A percentile compares a stretch with the other conserved stretches of the same genome.
phyloP scores from a whole-genome alignment of 495 filamentous ascomycete species.

The Cladorrhinum samala region DNA sequence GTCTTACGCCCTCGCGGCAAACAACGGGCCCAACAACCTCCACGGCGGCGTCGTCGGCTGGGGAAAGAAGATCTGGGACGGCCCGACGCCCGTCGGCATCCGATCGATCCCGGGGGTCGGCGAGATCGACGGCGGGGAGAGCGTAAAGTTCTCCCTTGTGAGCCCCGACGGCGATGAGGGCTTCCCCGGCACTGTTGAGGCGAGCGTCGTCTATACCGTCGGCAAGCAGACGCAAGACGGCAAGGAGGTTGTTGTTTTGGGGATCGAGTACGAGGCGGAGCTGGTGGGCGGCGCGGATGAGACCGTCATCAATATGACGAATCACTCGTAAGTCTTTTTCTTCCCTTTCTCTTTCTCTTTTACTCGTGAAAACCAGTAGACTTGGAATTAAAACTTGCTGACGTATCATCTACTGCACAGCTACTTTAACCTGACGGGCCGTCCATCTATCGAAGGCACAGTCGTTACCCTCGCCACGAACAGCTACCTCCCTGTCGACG shows the following conservation, averaged over 20 bases:
- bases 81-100: slow-evolving; percentile 56
- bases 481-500: slow-evolving; percentile 68
- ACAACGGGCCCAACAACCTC: slow-evolving; percentile 71
- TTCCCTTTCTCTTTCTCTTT: background rate
- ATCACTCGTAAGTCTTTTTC: slow-evolving; percentile 67
- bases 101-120: slow-evolving; percentile 38
- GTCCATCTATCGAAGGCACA: slow-evolving; percentile 67
- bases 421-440: slow-evolving; percentile 81
- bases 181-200: slow-evolving; percentile 78
- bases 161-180: slow-evolving; percentile 76
- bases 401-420: slow-evolving; percentile 36
- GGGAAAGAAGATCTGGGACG: slow-evolving; percentile 78
- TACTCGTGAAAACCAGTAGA: background rate
- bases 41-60: slow-evolving; percentile 80
- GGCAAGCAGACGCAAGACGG: slow-evolving; percentile 56
- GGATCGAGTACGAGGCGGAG: slow-evolving; percentile 84
- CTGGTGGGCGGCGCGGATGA: slow-evolving; percentile 72
- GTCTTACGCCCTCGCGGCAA: slow-evolving; percentile 59
- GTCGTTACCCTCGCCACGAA: slow-evolving; percentile 63
- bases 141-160: slow-evolving; percentile 65
- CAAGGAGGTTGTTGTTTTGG: slow-evolving; percentile 59
- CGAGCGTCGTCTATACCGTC: slow-evolving; percentile 70
- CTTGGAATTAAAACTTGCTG: slow-evolving; percentile 1
- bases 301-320: slow-evolving; percentile 85
- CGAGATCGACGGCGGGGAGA: slow-evolving; percentile 64